phyloP scores from a whole-genome alignment of 139 green algal species.

The Spirogloea muscicola region DNA sequence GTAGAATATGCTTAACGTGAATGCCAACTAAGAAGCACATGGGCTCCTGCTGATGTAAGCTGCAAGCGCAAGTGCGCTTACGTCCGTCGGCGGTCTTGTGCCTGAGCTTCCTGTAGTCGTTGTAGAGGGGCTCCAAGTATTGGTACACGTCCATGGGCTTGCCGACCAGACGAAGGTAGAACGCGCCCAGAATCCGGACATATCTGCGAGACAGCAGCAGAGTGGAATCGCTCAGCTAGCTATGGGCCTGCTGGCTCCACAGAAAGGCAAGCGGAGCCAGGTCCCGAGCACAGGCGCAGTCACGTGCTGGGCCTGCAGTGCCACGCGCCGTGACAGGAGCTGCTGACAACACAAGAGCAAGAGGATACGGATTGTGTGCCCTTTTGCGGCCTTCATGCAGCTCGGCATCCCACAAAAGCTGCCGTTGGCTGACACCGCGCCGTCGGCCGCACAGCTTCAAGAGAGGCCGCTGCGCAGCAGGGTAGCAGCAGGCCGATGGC shows the following conservation, averaged over 20 bases:
- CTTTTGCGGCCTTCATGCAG: no score
- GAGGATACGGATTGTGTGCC: no score
- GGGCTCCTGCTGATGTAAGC: neutral
- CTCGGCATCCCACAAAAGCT: no score
- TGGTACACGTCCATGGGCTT: constrained; percentile 87
- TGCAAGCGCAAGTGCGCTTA: constrained; percentile 9
- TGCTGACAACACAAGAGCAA: no score
- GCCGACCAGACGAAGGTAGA: constrained; percentile 92
- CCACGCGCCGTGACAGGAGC: no score
- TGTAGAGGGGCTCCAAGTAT: constrained; percentile 96
- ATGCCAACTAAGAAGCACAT: neutral
- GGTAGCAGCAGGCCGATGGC: neutral
- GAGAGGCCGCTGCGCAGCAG: neutral
- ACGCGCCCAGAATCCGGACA: constrained; percentile 72
- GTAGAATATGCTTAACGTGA: neutral
- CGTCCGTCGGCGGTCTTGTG: constrained; percentile 19
- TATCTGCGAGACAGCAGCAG: no score
- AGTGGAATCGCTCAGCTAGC: no score
- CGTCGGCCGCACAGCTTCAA: neutral
- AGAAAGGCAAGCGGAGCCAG: no score
- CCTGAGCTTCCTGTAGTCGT: constrained; percentile 83
- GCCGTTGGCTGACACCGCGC: no score
- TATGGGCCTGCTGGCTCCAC: no score
- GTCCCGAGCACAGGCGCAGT: no score
- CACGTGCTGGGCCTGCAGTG: no score